Evolutionary conservation across 1,284 basidiomycete species (phyloP).

Genomic region (Wallemia mellicola): DNA sequence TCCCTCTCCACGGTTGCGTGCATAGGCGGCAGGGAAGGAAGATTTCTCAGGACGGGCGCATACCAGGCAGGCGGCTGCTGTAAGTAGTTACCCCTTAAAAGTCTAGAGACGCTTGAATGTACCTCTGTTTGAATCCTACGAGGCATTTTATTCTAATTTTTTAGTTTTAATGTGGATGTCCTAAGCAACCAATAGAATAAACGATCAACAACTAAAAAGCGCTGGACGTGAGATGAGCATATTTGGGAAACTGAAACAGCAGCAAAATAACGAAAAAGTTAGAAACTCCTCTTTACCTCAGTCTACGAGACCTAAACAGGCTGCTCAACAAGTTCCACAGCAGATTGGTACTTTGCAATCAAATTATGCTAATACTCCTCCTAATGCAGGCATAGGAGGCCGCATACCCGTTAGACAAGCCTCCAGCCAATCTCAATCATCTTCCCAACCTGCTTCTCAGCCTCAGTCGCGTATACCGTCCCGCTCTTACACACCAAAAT

Average conservation of each 20-base stretch:
- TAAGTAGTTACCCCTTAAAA: slow-evolving; percentile 40
- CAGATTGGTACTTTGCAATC: not conserved
- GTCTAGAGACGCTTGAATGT: slow-evolving; percentile 54
- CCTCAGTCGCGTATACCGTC: not conserved
- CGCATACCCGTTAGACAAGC: not conserved
- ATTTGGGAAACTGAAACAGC: not conserved
- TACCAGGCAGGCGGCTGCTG: slow-evolving; percentile 53
- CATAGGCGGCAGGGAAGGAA: slow-evolving; percentile 47
- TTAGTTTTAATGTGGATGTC: no score
- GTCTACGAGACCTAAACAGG: not conserved
- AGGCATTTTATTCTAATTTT: slow-evolving; percentile 25
- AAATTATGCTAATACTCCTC: not conserved
- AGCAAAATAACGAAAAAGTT: not conserved
- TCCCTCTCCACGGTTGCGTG: slow-evolving; percentile 9
- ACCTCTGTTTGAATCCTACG: slow-evolving; percentile 63
- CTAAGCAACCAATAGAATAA: no score
- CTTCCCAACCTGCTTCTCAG: not conserved
- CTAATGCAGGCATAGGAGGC: not conserved
- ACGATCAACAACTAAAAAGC: not conserved
- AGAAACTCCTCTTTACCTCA: not conserved
- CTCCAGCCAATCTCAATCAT: not conserved
- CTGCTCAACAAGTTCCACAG: not conserved
- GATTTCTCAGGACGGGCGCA: slow-evolving; percentile 53
- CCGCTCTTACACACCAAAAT: not conserved
- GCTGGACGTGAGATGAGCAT: not conserved